These are phyloP conservation scores for Lolium multiflorum DNA, from an alignment of 176 grass and related monocot species.

Conservation along the genomic window DNA sequence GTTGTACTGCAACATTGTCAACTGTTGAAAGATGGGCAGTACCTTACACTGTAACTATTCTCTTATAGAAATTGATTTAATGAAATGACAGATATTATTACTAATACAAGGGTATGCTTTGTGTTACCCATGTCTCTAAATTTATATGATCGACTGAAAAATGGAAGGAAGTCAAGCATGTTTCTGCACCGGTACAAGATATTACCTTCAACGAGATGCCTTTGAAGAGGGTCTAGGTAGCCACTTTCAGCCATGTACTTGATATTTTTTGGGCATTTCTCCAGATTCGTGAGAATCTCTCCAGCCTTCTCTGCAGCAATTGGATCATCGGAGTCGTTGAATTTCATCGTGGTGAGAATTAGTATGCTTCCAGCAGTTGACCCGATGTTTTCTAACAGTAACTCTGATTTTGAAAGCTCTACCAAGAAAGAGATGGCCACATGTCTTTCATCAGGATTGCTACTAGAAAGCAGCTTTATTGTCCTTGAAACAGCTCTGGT, in stretches of 20 bases:
- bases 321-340: slow-evolving; percentile 64
- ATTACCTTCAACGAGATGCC: slow-evolving; percentile 86
- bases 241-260: slow-evolving; percentile 95
- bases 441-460: slow-evolving; percentile 63
- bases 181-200: not conserved
- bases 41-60: not conserved
- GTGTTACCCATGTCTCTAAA: not conserved
- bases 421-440: slow-evolving; percentile 77
- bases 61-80: not conserved
- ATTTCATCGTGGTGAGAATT: slow-evolving; percentile 87
- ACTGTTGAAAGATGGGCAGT: not conserved
- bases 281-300: slow-evolving; percentile 75
- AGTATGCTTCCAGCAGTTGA: slow-evolving; percentile 69
- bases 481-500: slow-evolving; percentile 72
- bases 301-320: slow-evolving; percentile 67
- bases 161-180: not conserved
- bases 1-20: not conserved
- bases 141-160: not conserved
- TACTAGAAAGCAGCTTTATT: slow-evolving; percentile 75
- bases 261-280: slow-evolving; percentile 86
- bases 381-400: slow-evolving; percentile 69
- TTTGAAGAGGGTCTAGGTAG: slow-evolving; percentile 84
- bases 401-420: slow-evolving; percentile 73
- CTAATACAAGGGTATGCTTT: not conserved
- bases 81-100: slow-evolving; percentile 9